phyloP scores from a whole-genome alignment of 2,329 filamentous ascomycete genomes.

The Cercospora brassicicola region DNA sequence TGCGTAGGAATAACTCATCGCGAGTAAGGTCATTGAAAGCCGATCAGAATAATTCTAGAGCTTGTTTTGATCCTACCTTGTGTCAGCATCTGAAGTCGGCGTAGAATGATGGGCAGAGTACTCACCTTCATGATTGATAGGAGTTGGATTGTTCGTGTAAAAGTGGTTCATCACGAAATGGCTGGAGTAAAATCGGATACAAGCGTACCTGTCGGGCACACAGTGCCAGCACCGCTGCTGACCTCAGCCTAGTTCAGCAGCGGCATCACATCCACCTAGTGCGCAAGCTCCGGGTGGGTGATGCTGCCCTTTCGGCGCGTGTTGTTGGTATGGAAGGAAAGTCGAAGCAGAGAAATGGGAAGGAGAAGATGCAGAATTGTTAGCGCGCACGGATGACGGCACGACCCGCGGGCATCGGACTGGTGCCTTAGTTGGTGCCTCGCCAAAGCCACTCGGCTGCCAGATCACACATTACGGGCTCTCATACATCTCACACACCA shows the following conservation, averaged over 20 bases:
- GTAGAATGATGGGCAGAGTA: conserved; percentile 24
- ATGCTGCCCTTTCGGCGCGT: background rate
- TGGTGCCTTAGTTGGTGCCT: background rate
- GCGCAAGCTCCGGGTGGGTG: background rate
- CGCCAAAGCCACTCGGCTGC: background rate
- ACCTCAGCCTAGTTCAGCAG: background rate
- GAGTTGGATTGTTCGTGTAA: conserved; percentile 59
- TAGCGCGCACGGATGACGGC: background rate
- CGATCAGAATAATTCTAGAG: conserved; percentile 61
- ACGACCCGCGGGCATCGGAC: background rate
- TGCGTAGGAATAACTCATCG: background rate
- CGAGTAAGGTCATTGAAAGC: background rate
- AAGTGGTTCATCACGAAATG: conserved; percentile 32
- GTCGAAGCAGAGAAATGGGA: background rate
- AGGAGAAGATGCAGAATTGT: conserved; percentile 4
- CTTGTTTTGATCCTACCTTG: conserved; percentile 31
- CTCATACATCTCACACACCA: background rate
- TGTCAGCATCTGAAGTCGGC: background rate
- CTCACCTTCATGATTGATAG: conserved; percentile 56
- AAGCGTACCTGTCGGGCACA: background rate
- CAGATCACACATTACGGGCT: background rate
- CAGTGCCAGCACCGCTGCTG: background rate
- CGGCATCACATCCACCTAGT: background rate
- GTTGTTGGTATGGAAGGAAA: background rate
- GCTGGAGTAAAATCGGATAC: background rate